Evolutionary conservation across 495 filamentous ascomycete genomes (phyloP), one percentile per base, ranked within the genome.

Genomic region (Hypoxylon fragiforme): DNA sequence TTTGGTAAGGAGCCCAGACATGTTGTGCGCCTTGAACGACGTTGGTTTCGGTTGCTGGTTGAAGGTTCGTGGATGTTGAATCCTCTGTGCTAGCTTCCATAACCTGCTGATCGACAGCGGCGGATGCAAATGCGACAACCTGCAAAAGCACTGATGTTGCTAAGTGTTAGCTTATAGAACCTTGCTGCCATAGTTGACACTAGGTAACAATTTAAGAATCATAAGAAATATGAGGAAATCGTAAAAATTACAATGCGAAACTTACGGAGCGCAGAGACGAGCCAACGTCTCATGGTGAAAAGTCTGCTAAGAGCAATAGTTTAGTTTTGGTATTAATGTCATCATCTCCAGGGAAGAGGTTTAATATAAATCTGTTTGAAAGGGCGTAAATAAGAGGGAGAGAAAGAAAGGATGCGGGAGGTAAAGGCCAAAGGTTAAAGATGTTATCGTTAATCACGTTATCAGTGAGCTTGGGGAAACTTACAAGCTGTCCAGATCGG

Each of bases 61-160:
- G 57, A 20, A 64, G 58, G 24, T 54, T 51, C 6, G 69, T 54
- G 21, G 59, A 49, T n/a, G 65, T 58, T 32, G 53, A 24, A 38
- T 64, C 48, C 7, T 60, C 53, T 6, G 57, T 28, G 26, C 67
- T 58, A 24, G 51, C 35, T 36, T 41, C 64, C n/a, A 73, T 50
- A 4, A 72, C 66, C 48, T 72, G 53, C 38, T 75, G 73, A 2
- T 69, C 61, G 9, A 67, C 64, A 21, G 73, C 64, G 21, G 73
- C 72, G 44, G 53, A 57, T 42, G 66, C 41, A 46, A 69, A 54
- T 15, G 64, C 63, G 45, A 65, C 47, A 48, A 67, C 64, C 74
- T 78, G 76, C 73, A 75, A 65, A 8, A 79, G 74, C 75, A 79
- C 76, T 78, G 52, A 21, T 22, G 3, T 19, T 2, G 38, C 7